Conservation (phyloP, 345 rosid species). For the Populus alba region DNA sequence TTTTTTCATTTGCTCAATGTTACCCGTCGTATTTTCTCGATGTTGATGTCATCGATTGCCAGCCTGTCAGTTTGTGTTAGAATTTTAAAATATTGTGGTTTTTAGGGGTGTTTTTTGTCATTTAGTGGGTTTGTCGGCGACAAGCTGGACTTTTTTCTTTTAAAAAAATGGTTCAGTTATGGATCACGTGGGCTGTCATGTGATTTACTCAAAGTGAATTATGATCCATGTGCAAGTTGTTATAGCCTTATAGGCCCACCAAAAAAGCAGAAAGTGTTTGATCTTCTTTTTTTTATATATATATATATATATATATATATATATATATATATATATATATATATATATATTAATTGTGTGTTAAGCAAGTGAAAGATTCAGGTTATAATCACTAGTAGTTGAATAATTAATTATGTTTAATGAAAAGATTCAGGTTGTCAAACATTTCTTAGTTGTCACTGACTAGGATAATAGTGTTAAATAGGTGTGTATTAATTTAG, state of each 20-base stretch:
- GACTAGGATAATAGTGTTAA: neutral
- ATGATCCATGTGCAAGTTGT: neutral
- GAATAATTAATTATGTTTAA: neutral
- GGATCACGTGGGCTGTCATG: slow-evolving; percentile 46
- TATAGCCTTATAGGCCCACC: neutral
- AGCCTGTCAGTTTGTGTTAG: neutral
- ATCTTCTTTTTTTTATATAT: no score
- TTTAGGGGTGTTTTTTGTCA: slow-evolving; percentile 13
- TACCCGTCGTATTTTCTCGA: slow-evolving; percentile 12
- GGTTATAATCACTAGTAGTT: neutral
- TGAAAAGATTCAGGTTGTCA: neutral
- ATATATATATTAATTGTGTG: neutral
- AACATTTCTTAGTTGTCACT: neutral
- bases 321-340: no score
- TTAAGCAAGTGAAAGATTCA: neutral
- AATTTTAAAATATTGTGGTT: neutral
- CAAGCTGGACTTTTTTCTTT: slow-evolving; percentile 8
- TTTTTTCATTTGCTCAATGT: neutral
- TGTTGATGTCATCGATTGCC: slow-evolving; percentile 17
- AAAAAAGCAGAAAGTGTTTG: neutral
- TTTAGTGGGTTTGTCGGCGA: slow-evolving; percentile 26
- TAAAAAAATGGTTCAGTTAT: slow-evolving; percentile 2
- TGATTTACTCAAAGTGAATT: slow-evolving; percentile 14
- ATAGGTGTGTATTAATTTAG: neutral
- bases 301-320: no score